These are phyloP conservation scores for Eucalyptus curtisii DNA, from an alignment of 345 rosid species.

Conservation along the genomic window DNA sequence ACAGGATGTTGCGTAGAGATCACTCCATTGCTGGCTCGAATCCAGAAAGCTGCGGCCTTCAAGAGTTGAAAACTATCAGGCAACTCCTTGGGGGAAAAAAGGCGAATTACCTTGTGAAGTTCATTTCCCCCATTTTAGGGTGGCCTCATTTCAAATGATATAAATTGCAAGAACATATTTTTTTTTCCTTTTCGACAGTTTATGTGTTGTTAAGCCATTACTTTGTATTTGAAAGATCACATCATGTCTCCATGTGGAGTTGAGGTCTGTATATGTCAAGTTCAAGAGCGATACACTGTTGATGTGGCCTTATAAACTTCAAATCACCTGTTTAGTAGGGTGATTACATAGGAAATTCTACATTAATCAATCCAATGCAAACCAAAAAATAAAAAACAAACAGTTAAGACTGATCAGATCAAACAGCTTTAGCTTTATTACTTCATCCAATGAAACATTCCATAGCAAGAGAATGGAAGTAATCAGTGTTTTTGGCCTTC, in stretches of 20 bases:
- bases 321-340: background rate
- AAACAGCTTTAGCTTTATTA: background rate
- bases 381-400: background rate
- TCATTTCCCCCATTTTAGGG: background rate
- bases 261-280: background rate
- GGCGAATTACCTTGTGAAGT: background rate
- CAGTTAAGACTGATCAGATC: background rate
- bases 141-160: background rate
- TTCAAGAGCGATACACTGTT: background rate
- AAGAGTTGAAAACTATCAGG: background rate
- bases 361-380: background rate
- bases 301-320: background rate
- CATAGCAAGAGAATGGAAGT: background rate
- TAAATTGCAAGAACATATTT: background rate
- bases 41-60: background rate
- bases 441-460: background rate
- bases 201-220: background rate
- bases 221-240: background rate
- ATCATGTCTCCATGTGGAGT: background rate
- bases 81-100: background rate
- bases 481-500: background rate
- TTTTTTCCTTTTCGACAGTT: background rate
- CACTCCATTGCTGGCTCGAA: background rate
- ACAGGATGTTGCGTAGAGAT: background rate
- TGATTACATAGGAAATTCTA: background rate